A percentile compares a stretch with the other conserved stretches of the same genome.
These are phyloP conservation scores for Aspergillus terreus DNA, from an alignment of 2,329 filamentous ascomycete genomes.

Conservation along the genomic window DNA sequence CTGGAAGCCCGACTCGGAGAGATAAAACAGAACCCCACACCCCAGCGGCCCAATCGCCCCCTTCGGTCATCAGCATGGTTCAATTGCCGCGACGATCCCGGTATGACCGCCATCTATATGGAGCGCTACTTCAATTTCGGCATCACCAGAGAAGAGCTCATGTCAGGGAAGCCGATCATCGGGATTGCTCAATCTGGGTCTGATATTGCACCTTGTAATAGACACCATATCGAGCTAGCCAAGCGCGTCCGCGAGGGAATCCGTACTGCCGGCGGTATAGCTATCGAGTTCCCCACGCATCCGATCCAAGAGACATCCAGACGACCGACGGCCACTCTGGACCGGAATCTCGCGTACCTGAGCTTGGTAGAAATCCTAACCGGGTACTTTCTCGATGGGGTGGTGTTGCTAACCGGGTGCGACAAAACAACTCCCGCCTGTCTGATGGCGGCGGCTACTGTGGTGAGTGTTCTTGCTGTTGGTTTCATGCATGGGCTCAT, in stretches of 20 bases:
- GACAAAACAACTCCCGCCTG: conserved; percentile 53
- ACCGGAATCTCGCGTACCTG: conserved; percentile 49
- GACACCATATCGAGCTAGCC: conserved; percentile 47
- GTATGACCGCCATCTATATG: conserved; percentile 46
- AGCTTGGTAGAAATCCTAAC: conserved; percentile 48
- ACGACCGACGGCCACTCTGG: conserved; percentile 48
- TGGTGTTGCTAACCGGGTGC: conserved; percentile 51
- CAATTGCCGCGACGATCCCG: conserved; percentile 39
- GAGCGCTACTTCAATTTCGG: conserved; percentile 52
- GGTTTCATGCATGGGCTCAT: neutral
- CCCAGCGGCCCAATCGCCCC: conserved; percentile 17
- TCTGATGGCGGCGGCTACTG: conserved; percentile 51
- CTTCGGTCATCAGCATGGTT: conserved; percentile 46
- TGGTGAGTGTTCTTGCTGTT: conserved; percentile 28
- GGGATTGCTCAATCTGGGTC: conserved; percentile 52
- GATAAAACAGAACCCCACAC: conserved; percentile 6
- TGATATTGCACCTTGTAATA: conserved; percentile 50
- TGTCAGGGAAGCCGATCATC: conserved; percentile 49
- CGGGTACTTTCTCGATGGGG: conserved; percentile 49
- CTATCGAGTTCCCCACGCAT: conserved; percentile 51
- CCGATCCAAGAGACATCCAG: conserved; percentile 50
- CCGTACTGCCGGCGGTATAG: conserved; percentile 46
- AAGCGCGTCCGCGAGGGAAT: conserved; percentile 52
- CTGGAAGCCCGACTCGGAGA: conserved; percentile 32
- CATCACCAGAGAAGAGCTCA: conserved; percentile 47